These are phyloP conservation scores for Eucalyptus paniculata DNA, from an alignment of 345 rosid genomes.

Conservation along the genomic window DNA sequence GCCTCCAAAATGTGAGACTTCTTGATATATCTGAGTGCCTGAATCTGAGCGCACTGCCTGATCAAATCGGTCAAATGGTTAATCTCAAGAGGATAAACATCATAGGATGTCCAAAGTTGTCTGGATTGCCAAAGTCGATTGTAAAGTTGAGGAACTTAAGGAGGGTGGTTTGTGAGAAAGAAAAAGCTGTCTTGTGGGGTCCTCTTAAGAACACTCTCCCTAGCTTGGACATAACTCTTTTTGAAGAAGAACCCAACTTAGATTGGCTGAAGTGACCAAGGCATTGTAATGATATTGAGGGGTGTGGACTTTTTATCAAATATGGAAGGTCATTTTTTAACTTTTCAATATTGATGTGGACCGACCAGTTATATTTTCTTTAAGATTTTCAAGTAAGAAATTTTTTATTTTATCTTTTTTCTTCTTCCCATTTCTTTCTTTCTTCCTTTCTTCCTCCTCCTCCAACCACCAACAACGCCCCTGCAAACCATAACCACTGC, in stretches of 20 bases:
- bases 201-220: neutral
- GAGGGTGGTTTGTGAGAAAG: conserved; percentile 44
- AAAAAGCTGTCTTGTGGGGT: conserved; percentile 24
- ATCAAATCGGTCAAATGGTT: too few species aligned
- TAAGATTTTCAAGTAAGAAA: neutral
- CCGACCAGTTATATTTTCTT: neutral
- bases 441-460: neutral
- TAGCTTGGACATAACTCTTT: neutral
- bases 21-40: too few species aligned
- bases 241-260: neutral
- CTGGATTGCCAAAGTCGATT: conserved; percentile 22
- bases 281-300: neutral
- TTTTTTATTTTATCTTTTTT: neutral
- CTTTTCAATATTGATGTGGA: neutral
- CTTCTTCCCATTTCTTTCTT: neutral
- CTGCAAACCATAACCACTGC: neutral
- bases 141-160: conserved; percentile 13
- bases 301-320: neutral
- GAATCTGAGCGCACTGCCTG: too few species aligned
- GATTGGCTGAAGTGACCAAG: neutral
- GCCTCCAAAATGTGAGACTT: too few species aligned
- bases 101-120: conserved; percentile 7
- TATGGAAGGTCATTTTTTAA: neutral
- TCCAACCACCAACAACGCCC: neutral
- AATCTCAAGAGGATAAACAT: too few species aligned